Evolutionary conservation across 257 asterid species (phyloP), one percentile per base, ranked within the genome.

Genomic region (Nicotiana attenuata): DNA sequence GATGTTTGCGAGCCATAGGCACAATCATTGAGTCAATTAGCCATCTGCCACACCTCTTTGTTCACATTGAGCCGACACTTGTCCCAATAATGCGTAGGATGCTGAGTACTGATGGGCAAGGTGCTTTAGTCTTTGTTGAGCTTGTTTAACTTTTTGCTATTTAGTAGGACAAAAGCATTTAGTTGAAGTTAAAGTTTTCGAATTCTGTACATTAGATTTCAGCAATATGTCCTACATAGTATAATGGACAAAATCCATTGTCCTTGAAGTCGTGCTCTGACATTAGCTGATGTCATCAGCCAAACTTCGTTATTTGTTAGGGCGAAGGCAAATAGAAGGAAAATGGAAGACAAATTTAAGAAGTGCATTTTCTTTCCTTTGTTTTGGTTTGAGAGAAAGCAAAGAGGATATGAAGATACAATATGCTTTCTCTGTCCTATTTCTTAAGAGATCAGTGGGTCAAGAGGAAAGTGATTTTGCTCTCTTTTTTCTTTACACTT

Each of bases 41-140:
- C 92, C 89, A 97, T 57, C 97, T 96, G 56, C 98, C 99, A 29
- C 91, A 92, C 65, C 96, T 96, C 83, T 96, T 93, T 87, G 91
- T 82, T 29, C 97, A 86, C 67, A 90, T 96, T 82, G 99, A 96
- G 86, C 98, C 98, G 73, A 93, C 92, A 29, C 87, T 96, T 53
- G 89, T 96, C 87, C 98, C 98, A 38, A 94, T 96, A 84, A 96
- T 96, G 98, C 93, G 92, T 55, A 91, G 97, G 88, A 96, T 93
- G 99, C 91, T 96, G 83, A 94, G 98, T 38, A 90, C 97, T 2
- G 99, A 96, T 84, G 99, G 98, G 53, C 99, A 96, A 89, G 99
- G 99, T 94, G 81, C 81, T 71, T 71, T 68, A 7, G 56, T 82
- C 52, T 81, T 35, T 50, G 35, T 65, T 76, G 41, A 35, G 64